Base-by-base conservation (phyloP, 768 basidiomycete genomes). In the Naganishia vaughanmartiniae region DNA sequence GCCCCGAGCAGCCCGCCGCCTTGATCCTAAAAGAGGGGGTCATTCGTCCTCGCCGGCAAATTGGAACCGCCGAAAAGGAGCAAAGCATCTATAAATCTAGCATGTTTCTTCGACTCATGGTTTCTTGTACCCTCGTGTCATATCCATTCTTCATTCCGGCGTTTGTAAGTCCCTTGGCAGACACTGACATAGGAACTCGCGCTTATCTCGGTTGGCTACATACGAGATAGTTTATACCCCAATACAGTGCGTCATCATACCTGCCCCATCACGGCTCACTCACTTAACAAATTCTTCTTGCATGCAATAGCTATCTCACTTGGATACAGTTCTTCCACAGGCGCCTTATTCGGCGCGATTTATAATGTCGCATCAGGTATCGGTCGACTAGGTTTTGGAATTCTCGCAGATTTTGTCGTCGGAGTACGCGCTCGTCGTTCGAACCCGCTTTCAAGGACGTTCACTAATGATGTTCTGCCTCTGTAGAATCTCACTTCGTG, bases 101-200 rank as follows among this genome's bases (percentile, higher is more conserved):
- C 28, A 55, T 26, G 28, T 69, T 69, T 28, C 6, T 57, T 14
- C 42, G 67, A 42, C 42, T 69, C 67, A 7, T 69, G 67, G n/a
- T 57, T 69, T 2, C 31, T 69, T 26, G 67, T 58, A 30, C 58
- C 55, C 24, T 69, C 17, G 67, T 58, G 2, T 69, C 67, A 24
- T 69, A 69, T 36, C 67, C 67, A 11, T 69, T 69, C 28, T 69
- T 69, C 39, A 69, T 69, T n/a, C 67, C 67, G 15, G 55, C 67
- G 17, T 69, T 69, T 36, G 67, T 69, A n/a, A 57, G 67, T 69
- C 0, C 17, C 39, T 24, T n/a, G n/a, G 56, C 34, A 28, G 55
- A 19, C 2, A 42, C 42, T 42, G 42, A 15, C 15, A 6, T 42
- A 15, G 17, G 42, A 15, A 15, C 17, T 57, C 36, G 67, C 54